A percentile compares a stretch with the other conserved stretches of the same genome.
phyloP scores from a whole-genome alignment of 208 protist genomes.

The Porcisia hertigi region DNA sequence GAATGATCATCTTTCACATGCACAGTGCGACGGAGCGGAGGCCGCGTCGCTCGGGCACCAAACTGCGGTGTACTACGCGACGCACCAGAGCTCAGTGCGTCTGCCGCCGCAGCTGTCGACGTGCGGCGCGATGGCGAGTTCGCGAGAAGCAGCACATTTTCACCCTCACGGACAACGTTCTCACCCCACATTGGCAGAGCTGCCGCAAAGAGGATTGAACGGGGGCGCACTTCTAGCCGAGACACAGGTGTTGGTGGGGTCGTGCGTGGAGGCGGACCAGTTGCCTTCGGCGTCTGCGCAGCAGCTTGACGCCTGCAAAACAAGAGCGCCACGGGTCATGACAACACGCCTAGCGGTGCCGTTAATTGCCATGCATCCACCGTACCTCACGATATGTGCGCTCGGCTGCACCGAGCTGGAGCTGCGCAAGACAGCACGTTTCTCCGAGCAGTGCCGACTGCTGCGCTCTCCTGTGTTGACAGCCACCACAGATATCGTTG shows the following conservation, averaged over 20 bases:
- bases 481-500: conserved; percentile 60
- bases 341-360: conserved; percentile 8
- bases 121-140: not conserved
- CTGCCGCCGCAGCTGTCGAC: not conserved
- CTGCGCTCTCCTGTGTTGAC: conserved; percentile 57
- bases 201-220: not conserved
- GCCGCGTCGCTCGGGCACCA: not conserved
- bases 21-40: not conserved
- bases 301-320: not conserved
- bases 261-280: conserved; percentile 1
- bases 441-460: conserved; percentile 55
- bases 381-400: conserved; percentile 54
- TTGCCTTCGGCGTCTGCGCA: no score
- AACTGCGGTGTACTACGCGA: conserved; percentile 13
- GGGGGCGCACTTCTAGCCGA: not conserved
- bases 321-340: not conserved
- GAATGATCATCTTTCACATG: not conserved
- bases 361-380: conserved; percentile 29
- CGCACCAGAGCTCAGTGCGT: conserved; percentile 1
- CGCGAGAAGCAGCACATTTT: not conserved
- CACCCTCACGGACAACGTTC: not conserved
- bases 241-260: conserved; percentile 29
- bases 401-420: conserved; percentile 56
- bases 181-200: no score
- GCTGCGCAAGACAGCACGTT: conserved; percentile 26